Base-by-base conservation (phyloP, 2,329 filamentous ascomycete species). In the Neopestalotiopsis sp. region DNA sequence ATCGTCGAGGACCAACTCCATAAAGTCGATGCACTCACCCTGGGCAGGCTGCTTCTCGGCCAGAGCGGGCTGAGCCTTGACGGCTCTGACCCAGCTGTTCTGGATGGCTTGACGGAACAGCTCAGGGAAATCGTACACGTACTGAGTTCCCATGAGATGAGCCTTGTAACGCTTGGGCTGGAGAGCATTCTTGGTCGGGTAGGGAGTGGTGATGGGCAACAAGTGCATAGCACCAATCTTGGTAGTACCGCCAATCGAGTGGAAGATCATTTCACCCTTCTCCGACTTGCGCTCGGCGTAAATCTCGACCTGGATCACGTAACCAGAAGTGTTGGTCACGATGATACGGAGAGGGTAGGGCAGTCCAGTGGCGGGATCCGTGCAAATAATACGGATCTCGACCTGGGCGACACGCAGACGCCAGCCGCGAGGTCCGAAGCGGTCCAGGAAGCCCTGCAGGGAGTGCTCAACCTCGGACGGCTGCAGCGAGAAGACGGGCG, bases 101-200 rank as follows among this genome's bases (percentile, higher is more conserved):
- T 98, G 94, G 79, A 97, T 94, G 59, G 96, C 94, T 83, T 98
- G 96, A 78, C 96, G 91, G 92, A 99, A 99, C 63, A 99, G 91
- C 87, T 99, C 96, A 38, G 96, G 96, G 92, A 99, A 99, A 83
- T 99, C 96, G 81, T 99, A 99, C 67, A 98, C 96, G 80, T 98
- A 99, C 83, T 99, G 96, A 34, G 96, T 99, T 72, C 96, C 96
- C 95, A 99, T 98, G 71, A 98, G 86, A 81, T 99, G 96, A 74
- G 96, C 96, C 91, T 97, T 98, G 91, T 99, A 98, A 76, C 96
- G 91, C 91, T 98, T 98, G 71, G 96, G 96, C 84, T 99, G 96
- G 70, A 99, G 89, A 87, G 95, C 97, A 83, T 98, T 97, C 90
- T 99, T 99, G 78, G 95, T 98, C 49, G 95, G 92, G 82, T 99